These are phyloP conservation scores for Sporobolomyces pararoseus DNA, from an alignment of 768 basidiomycete genomes.

Conservation along the genomic window DNA sequence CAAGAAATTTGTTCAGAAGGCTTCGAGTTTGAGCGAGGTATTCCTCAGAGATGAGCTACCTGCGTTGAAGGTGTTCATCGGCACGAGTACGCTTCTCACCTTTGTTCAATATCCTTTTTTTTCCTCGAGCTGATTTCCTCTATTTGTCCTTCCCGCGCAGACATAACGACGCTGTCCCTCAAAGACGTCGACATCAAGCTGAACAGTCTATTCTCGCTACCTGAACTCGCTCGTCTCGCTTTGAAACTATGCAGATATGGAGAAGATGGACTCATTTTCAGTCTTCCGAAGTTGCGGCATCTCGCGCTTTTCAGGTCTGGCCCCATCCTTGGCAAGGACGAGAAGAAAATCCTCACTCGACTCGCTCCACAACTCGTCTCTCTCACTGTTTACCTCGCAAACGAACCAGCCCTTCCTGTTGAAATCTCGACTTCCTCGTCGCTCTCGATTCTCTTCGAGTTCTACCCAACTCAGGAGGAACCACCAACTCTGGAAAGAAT, in stretches of 20 bases:
- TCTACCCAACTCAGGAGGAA: too few relatives aligned
- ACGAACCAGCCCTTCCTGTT: not conserved
- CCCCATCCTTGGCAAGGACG: not conserved
- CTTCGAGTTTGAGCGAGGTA: not conserved
- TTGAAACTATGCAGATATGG: not conserved
- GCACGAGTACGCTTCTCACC: not conserved
- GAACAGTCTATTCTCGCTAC: not conserved
- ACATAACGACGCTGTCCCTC: not conserved
- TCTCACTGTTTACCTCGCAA: not conserved
- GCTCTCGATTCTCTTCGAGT: not conserved
- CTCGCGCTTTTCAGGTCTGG: not conserved
- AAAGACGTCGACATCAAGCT: not conserved
- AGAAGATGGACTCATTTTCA: not conserved
- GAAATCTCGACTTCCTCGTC: not conserved
- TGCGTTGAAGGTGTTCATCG: not conserved
- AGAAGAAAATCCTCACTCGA: not conserved
- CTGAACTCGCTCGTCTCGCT: not conserved
- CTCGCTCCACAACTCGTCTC: not conserved
- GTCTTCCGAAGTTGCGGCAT: not conserved
- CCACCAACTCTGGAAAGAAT: too few relatives aligned
- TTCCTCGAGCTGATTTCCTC: not conserved
- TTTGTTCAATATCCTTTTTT: not conserved
- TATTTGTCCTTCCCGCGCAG: not conserved
- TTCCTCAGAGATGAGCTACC: not conserved
- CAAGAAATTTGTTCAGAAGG: not conserved